phyloP scores from a whole-genome alignment of 257 asterid genomes.

The Capsicum baccatum region DNA sequence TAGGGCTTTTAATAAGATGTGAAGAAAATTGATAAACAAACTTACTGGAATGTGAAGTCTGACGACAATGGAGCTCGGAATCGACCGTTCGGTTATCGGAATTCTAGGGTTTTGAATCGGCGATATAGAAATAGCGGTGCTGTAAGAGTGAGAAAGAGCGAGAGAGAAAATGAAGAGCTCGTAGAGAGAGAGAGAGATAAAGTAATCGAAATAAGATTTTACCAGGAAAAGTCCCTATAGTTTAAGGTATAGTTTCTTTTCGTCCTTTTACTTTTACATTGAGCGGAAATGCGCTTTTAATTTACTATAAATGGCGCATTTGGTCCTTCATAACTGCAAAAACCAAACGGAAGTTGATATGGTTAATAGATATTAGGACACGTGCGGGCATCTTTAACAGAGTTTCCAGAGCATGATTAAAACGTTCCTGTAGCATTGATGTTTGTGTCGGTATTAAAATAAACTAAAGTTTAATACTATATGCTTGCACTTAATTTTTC shows the following conservation, averaged over 20 bases:
- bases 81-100: conserved; percentile 43
- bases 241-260: background rate
- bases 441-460: too few relatives aligned
- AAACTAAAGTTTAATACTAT: too few relatives aligned
- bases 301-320: background rate
- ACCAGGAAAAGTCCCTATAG: background rate
- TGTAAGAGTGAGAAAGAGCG: conserved; percentile 30
- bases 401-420: background rate
- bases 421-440: too few relatives aligned
- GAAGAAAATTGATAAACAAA: conserved; percentile 16
- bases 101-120: conserved; percentile 68
- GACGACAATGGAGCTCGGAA: conserved; percentile 41
- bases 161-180: background rate
- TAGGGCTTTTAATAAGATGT: conserved; percentile 39
- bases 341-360: background rate
- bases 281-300: too few relatives aligned
- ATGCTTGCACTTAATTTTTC: too few relatives aligned
- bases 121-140: conserved; percentile 36
- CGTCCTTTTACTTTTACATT: background rate
- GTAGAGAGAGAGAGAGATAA: conserved; percentile 38
- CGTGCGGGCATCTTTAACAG: background rate
- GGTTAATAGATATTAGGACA: background rate
- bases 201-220: conserved; percentile 37
- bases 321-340: conserved; percentile 10
- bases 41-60: conserved; percentile 42